Base-by-base conservation (phyloP, 2,329 filamentous ascomycete species). In the Trichophyton simii region DNA sequence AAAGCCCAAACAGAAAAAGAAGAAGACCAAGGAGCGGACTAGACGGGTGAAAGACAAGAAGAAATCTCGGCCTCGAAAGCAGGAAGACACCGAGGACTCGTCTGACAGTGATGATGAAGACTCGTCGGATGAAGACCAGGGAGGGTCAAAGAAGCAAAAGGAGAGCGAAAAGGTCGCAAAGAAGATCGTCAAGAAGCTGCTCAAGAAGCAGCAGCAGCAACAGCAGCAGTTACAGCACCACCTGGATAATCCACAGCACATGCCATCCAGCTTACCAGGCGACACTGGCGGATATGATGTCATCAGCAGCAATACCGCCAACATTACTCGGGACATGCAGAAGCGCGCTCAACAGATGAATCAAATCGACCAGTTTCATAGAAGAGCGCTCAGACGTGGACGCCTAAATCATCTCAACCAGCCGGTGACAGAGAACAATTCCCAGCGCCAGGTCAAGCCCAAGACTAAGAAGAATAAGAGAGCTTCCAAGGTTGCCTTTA, bases 401-500 rank as follows among this genome's bases (percentile, higher is more conserved):
- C 63, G 20, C 13, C n/a, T 42, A 7, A 31, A 22, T 22, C 22
- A 22, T 22, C 22, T 31, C 6, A 31, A 50, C 22, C 58, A 28
- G 5, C 20, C 11, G 1, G 20, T 22, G 15, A 13, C 25, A 15
- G 46, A 52, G 11, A 4, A 20, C 11, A 66, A 13, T 7, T 68
- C 72, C 36, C 61, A 71, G 5, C 62, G 68, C 25, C 63, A 71
- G 18, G 63, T 67, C 57, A 65, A 28, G 61, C 68, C 64, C 64
- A 78, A 74, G 65, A 61, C 63, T 18, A 77, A 75, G 66, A 77
- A 76, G 65, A 77, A 76, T 59, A 75, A 75, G 31, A 72, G 73
- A 58, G 81, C 73, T 5, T 81, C 79, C 18, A 83, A 82, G 63
- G 74, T 83, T n/a, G 83, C 83, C n/a, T 88, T 80, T 72, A 87